Percentiles rank a stretch among this genome's conserved stretches.
Conservation (phyloP, 2,329 filamentous ascomycete genomes). For the Trichophyton simii region DNA sequence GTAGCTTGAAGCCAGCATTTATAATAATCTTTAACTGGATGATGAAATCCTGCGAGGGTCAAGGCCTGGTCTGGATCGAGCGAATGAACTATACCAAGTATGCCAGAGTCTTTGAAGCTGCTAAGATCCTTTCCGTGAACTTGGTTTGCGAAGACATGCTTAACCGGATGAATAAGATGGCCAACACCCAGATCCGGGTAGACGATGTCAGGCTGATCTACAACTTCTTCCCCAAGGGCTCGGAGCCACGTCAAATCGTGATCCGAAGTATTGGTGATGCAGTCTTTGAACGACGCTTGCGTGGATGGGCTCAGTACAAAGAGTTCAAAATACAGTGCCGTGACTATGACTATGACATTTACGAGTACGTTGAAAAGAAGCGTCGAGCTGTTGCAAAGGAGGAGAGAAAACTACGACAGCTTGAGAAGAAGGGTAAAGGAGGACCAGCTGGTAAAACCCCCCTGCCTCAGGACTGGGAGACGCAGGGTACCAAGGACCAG, state of each 20-base stretch:
- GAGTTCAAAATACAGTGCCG: slow-evolving; percentile 9
- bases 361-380: slow-evolving; percentile 9
- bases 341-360: slow-evolving; percentile 13
- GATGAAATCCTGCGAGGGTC: slow-evolving; percentile 8
- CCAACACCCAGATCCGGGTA: slow-evolving; percentile 8
- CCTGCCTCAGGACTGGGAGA: not conserved
- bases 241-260: slow-evolving; percentile 10
- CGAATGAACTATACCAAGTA: slow-evolving; percentile 12
- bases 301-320: slow-evolving; percentile 11
- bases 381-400: slow-evolving; percentile 1
- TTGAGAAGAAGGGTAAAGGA: not conserved
- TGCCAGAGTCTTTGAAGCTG: slow-evolving; percentile 11
- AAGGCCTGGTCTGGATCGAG: slow-evolving; percentile 7
- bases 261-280: slow-evolving; percentile 14
- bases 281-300: slow-evolving; percentile 11
- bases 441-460: not conserved
- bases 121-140: slow-evolving; percentile 7
- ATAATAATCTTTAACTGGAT: slow-evolving; percentile 12
- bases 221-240: slow-evolving; percentile 7
- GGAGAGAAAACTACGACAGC: not conserved
- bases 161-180: slow-evolving; percentile 11
- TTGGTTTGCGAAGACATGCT: slow-evolving; percentile 8
- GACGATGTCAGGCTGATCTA: slow-evolving; percentile 12
- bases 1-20: slow-evolving; percentile 8
- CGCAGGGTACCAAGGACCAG: not conserved